Conservation (phyloP, 306 rosid genomes). For the Begonia fuchsioides region DNA sequence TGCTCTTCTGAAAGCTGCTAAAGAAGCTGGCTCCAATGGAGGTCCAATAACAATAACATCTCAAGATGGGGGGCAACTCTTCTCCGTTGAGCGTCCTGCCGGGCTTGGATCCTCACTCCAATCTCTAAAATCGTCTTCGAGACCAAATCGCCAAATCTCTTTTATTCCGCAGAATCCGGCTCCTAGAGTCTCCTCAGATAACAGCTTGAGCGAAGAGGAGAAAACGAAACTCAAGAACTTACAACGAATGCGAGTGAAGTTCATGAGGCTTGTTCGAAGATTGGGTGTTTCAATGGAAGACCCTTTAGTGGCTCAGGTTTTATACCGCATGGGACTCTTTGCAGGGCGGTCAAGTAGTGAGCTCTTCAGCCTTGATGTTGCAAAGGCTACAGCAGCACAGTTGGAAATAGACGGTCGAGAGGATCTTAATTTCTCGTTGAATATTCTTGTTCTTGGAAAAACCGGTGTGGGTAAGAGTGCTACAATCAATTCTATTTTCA, state of each 20-base stretch:
- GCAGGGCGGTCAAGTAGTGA: constrained; percentile 58
- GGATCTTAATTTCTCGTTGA: constrained; percentile 56
- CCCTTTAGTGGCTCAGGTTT: constrained; percentile 75
- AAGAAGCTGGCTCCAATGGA: constrained; percentile 59
- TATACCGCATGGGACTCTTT: constrained; percentile 54
- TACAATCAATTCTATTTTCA: constrained; percentile 80
- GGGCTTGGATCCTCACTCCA: too few species aligned
- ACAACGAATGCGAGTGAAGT: constrained; percentile 63
- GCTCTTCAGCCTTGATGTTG: constrained; percentile 54
- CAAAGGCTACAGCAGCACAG: constrained; percentile 51
- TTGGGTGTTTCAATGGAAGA: constrained; percentile 69
- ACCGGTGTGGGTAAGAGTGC: constrained; percentile 98
- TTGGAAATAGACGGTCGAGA: constrained; percentile 67
- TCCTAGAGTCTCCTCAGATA: constrained; percentile 28
- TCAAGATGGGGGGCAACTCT: constrained; percentile 82
- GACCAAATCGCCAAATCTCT: constrained; percentile 39
- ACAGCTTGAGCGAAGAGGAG: constrained; percentile 67
- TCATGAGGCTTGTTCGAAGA: constrained; percentile 69
- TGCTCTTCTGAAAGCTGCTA: constrained; percentile 87
- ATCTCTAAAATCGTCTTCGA: constrained; percentile 49
- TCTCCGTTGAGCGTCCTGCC: constrained; percentile 96
- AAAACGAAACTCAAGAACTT: constrained; percentile 46
- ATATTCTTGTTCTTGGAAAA: constrained; percentile 83
- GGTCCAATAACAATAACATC: constrained; percentile 66
- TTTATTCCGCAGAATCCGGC: constrained; percentile 32